Evolutionary conservation across 73 alveolate species (phyloP).

Genomic region (Symbiodinium natans): DNA sequence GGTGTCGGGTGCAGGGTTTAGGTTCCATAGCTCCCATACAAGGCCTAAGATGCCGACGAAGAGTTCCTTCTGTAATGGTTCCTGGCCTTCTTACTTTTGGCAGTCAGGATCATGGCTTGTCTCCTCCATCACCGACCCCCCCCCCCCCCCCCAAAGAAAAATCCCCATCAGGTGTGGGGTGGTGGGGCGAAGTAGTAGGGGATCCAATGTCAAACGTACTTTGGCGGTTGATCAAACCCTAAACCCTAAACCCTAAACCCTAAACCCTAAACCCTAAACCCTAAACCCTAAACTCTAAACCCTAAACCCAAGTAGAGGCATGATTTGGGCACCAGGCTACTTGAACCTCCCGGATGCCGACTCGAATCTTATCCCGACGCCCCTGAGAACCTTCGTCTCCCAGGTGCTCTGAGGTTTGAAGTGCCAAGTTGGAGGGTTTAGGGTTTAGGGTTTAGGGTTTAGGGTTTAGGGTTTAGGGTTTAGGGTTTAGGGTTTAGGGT

Average conservation of each 20-base stretch:
- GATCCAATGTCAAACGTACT: no score
- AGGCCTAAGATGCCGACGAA: no score
- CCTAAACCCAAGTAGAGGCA: neutral
- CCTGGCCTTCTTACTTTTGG: no score
- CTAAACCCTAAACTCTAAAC: neutral
- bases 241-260: neutral
- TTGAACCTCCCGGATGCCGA: constrained; percentile 75
- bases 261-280: neutral
- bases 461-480: neutral
- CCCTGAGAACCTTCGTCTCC: constrained; percentile 59
- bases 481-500: neutral
- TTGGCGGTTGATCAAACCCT: no score
- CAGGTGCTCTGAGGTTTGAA: neutral
- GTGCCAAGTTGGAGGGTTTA: neutral
- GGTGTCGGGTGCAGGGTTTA: no score
- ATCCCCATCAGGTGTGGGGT: no score
- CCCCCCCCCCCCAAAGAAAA: no score
- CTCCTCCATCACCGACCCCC: no score
- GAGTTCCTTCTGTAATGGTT: no score
- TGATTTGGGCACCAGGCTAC: constrained; percentile 1
- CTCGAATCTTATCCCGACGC: constrained; percentile 78
- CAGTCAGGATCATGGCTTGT: no score
- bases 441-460: neutral
- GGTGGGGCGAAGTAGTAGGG: no score
- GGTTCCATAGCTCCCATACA: no score